Conservation (phyloP, 352 stramenopile species). For the Globisporangium echinulatum region DNA sequence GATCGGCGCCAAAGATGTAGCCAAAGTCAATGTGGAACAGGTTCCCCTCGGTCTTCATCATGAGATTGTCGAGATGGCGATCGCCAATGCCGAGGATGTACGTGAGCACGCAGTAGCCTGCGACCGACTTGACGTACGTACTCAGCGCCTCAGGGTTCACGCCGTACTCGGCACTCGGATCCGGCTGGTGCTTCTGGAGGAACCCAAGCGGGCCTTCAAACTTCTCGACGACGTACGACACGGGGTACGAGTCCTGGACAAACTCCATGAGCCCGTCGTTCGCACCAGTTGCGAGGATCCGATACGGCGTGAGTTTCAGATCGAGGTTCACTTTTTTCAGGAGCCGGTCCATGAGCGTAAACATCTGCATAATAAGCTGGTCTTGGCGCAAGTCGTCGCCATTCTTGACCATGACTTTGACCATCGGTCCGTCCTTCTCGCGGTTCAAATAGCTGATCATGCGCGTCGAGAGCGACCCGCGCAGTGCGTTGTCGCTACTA, state of each 20-base stretch:
- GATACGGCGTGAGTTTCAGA: constrained; percentile 96
- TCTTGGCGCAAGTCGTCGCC: constrained; percentile 99
- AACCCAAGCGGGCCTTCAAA: constrained; percentile 90
- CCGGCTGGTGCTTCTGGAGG: constrained; percentile 79
- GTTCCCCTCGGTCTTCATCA: constrained; percentile 94
- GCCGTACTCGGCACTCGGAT: constrained; percentile 78
- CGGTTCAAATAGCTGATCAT: constrained; percentile 76
- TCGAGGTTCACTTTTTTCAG: constrained; percentile 99
- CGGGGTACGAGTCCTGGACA: constrained; percentile 92
- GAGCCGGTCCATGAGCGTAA: constrained; percentile 98
- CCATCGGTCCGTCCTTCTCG: constrained; percentile 82
- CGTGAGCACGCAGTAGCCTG: constrained; percentile 99
- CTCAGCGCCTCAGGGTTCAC: constrained; percentile 90
- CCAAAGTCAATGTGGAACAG: constrained; percentile 99
- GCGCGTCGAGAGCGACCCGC: constrained; percentile 65
- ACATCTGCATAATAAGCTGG: constrained; percentile 99
- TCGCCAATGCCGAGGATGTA: constrained; percentile 99
- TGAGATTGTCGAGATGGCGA: constrained; percentile 99
- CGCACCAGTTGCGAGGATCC: constrained; percentile 80
- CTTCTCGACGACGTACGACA: constrained; percentile 94
- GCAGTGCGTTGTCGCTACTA: constrained; percentile 33
- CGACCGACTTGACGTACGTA: constrained; percentile 96
- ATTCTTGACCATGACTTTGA: constrained; percentile 99
- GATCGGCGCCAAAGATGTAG: constrained; percentile 98
- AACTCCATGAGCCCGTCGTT: constrained; percentile 97